phyloP scores from a whole-genome alignment of 192 early-diverging fungal genomes.

The Podila epigama region DNA sequence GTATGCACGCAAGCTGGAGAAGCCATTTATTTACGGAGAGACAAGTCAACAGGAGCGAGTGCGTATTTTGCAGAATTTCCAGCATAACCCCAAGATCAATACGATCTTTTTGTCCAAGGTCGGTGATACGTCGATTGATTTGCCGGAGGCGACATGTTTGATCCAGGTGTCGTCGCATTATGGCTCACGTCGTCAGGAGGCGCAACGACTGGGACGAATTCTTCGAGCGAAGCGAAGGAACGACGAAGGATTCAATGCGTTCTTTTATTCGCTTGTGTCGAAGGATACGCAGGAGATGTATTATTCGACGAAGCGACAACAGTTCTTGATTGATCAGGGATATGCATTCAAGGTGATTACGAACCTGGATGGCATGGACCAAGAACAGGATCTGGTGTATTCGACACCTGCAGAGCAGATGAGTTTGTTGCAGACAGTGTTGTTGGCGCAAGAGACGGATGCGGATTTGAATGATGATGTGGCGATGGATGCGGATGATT shows the following conservation, averaged over 20 bases:
- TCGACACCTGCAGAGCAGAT: constrained; percentile 76
- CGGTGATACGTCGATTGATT: constrained; percentile 99
- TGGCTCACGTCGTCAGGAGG: constrained; percentile 98
- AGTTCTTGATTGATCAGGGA: constrained; percentile 99
- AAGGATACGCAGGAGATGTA: constrained; percentile 99
- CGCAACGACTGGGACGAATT: constrained; percentile 95
- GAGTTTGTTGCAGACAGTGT: constrained; percentile 84
- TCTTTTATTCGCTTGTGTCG: constrained; percentile 98
- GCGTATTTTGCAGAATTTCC: constrained; percentile 92
- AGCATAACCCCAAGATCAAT: constrained; percentile 88
- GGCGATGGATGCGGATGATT: constrained; percentile 67
- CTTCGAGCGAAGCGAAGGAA: constrained; percentile 93
- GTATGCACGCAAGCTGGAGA: constrained; percentile 84
- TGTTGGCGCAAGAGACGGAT: constrained; percentile 72
- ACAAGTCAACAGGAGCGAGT: constrained; percentile 91
- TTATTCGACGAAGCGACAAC: constrained; percentile 97
- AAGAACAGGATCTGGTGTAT: constrained; percentile 79
- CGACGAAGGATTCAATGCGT: constrained; percentile 95
- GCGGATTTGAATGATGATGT: constrained; percentile 67
- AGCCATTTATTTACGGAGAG: constrained; percentile 92
- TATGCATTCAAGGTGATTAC: constrained; percentile 99
- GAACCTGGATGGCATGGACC: constrained; percentile 91
- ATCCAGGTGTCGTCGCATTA: constrained; percentile 99
- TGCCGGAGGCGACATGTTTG: constrained; percentile 97
- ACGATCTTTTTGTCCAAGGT: constrained; percentile 92